Conservation (phyloP, 2,329 filamentous ascomycete genomes). For the Fusarium acutatum region DNA sequence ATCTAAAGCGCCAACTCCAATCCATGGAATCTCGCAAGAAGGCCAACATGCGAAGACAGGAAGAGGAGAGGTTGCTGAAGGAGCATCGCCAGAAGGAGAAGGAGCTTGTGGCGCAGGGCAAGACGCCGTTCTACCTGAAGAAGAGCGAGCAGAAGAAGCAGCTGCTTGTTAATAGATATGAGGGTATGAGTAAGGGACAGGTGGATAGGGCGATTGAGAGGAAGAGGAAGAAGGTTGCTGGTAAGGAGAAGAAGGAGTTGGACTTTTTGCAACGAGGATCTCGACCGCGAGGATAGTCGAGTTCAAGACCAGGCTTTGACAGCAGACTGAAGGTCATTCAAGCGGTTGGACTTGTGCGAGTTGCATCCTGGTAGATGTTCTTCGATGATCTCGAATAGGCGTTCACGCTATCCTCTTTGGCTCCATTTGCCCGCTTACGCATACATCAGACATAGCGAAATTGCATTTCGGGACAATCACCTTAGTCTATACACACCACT, state of each 20-base stretch:
- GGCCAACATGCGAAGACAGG: conserved; percentile 73
- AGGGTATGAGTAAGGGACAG: conserved; percentile 84
- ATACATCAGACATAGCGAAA: background rate
- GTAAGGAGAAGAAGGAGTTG: conserved; percentile 84
- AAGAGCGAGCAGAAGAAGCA: conserved; percentile 90
- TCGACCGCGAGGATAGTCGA: conserved; percentile 19
- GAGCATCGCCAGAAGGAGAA: conserved; percentile 86
- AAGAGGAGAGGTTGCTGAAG: conserved; percentile 72
- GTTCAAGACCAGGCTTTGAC: background rate
- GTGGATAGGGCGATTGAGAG: conserved; percentile 86
- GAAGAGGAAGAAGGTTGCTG: conserved; percentile 86
- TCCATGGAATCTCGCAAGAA: conserved; percentile 83
- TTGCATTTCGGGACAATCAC: background rate
- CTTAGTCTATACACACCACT: background rate
- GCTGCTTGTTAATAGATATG: conserved; percentile 80
- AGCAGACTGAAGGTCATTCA: background rate
- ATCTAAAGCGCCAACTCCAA: conserved; percentile 75
- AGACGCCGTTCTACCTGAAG: conserved; percentile 94
- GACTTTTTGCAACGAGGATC: conserved; percentile 47
- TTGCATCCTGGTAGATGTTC: background rate
- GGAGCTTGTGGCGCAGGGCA: conserved; percentile 84
- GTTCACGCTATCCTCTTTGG: background rate
- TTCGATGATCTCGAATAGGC: background rate
- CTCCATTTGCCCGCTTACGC: background rate
- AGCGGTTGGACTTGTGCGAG: background rate